Conservation (phyloP, 192 early-diverging fungal species). For the Backusella mclennaniae region DNA sequence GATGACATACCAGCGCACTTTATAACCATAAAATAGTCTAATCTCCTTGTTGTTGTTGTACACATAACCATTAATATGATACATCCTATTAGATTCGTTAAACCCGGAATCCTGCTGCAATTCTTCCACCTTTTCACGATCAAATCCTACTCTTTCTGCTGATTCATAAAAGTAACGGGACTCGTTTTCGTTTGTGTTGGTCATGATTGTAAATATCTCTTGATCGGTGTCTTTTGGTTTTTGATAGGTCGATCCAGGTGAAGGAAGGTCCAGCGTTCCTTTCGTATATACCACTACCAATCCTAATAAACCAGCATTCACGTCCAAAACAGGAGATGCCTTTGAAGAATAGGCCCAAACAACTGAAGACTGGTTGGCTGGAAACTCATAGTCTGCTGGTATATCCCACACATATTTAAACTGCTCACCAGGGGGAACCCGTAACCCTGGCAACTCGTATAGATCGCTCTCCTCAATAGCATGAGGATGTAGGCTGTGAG, state of each 20-base stretch:
- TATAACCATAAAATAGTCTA: constrained; percentile 15
- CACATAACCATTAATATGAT: constrained; percentile 38
- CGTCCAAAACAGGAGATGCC: constrained; percentile 21
- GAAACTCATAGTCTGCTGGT: constrained; percentile 16
- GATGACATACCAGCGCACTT: constrained; percentile 33
- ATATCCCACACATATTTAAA: constrained; percentile 42
- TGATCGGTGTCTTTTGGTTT: constrained; percentile 20
- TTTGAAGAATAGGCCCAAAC: constrained; percentile 38
- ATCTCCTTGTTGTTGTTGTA: constrained; percentile 37
- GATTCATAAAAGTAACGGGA: constrained; percentile 26
- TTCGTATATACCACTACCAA: constrained; percentile 37
- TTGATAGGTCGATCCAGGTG: constrained; percentile 18
- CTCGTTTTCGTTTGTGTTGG: constrained; percentile 28
- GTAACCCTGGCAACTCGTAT: not conserved
- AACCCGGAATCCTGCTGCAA: constrained; percentile 18
- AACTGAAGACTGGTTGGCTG: constrained; percentile 31
- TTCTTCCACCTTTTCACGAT: not conserved
- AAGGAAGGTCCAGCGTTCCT: constrained; percentile 19
- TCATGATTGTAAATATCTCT: constrained; percentile 38
- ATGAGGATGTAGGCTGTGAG: constrained; percentile 38
- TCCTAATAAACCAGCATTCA: constrained; percentile 39
- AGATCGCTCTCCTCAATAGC: not conserved
- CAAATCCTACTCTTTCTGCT: constrained; percentile 10
- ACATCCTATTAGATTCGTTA: constrained; percentile 40
- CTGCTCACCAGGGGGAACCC: constrained; percentile 15